A percentile compares a stretch with the other conserved stretches of the same genome.
Conservation (phyloP, 2,329 filamentous ascomycete genomes). For the Lachnellula arida region DNA sequence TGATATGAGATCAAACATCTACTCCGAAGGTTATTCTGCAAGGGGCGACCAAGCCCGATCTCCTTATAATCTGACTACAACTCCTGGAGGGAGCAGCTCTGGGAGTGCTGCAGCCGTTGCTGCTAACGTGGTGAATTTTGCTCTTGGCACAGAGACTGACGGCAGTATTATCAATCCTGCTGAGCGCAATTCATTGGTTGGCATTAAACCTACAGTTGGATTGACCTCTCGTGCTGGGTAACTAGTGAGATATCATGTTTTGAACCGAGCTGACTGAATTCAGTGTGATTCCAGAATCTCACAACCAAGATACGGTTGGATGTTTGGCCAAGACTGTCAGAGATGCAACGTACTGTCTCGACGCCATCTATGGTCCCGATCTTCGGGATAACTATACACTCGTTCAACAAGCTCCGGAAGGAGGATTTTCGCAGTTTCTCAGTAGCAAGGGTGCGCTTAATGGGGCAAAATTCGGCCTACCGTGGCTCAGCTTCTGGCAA, state of each 20-base stretch:
- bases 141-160: constrained; percentile 59
- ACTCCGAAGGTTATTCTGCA: constrained; percentile 59
- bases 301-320: constrained; percentile 66
- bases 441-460: constrained; percentile 41
- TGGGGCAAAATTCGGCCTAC: constrained; percentile 63
- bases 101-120: constrained; percentile 57
- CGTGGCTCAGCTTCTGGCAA: constrained; percentile 68
- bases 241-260: constrained; percentile 70
- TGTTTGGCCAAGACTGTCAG: constrained; percentile 61
- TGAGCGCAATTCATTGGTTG: constrained; percentile 54
- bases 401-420: constrained; percentile 36
- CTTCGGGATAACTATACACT: constrained; percentile 57
- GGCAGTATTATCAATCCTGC: constrained; percentile 59
- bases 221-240: constrained; percentile 63
- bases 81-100: constrained; percentile 57
- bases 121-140: constrained; percentile 53
- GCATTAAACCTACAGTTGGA: constrained; percentile 64
- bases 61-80: constrained; percentile 57
- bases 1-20: constrained; percentile 54
- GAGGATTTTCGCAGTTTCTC: constrained; percentile 53
- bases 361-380: constrained; percentile 65
- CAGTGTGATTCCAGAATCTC: constrained; percentile 60
- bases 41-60: constrained; percentile 57
- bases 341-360: constrained; percentile 63
- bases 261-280: constrained; percentile 63